Conservation (phyloP, 768 basidiomycete species). For the Ramaria rubella region DNA sequence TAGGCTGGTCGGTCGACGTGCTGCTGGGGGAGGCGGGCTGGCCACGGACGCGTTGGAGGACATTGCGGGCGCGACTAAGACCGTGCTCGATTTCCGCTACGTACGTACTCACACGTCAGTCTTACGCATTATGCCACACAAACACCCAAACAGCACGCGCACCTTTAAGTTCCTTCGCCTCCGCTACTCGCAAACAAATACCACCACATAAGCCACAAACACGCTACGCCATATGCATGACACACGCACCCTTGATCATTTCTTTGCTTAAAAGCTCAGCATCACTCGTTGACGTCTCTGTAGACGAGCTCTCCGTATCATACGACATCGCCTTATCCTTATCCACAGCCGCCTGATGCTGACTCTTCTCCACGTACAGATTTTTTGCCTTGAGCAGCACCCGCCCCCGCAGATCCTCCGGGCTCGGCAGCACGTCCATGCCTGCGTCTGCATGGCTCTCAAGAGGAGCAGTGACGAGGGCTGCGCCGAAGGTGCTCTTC, state of each 20-base stretch:
- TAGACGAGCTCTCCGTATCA: conserved; percentile 38
- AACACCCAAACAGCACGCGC: not conserved
- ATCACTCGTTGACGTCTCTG: conserved; percentile 30
- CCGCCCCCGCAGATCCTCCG: conserved; percentile 69
- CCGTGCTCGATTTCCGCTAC: conserved; percentile 9
- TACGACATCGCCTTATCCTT: conserved; percentile 27
- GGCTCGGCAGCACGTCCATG: conserved; percentile 69
- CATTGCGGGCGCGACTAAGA: conserved; percentile 6
- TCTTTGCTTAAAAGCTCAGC: conserved; percentile 33
- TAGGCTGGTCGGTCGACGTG: conserved; percentile 5
- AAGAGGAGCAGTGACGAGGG: conserved; percentile 42
- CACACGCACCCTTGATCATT: conserved; percentile 11
- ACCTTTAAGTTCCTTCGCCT: conserved; percentile 8
- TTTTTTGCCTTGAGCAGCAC: conserved; percentile 91
- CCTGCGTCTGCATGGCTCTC: conserved; percentile 31
- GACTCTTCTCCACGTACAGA: conserved; percentile 44
- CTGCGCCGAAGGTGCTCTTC: conserved; percentile 50
- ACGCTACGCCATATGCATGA: not conserved
- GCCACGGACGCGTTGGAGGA: conserved; percentile 12
- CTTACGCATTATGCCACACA: too few relatives aligned
- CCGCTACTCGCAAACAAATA: conserved; percentile 1
- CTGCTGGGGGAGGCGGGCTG: conserved; percentile 1
- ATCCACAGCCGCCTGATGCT: conserved; percentile 25
- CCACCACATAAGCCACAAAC: not conserved
- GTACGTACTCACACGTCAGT: not conserved